Conservation (phyloP, 169 alveolate genomes). For the Ichthyophthirius multifiliis region DNA sequence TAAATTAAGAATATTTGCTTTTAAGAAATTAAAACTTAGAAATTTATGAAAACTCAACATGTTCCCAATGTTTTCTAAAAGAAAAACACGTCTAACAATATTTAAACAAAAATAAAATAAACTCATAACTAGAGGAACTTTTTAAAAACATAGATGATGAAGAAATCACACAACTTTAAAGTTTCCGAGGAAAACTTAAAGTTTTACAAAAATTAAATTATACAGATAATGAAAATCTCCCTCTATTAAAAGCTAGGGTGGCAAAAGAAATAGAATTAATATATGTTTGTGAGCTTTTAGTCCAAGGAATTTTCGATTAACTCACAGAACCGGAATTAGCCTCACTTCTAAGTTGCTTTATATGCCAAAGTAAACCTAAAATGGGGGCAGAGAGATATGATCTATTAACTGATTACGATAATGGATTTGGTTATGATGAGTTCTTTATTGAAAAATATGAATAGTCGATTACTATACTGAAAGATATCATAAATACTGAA, state of each 20-base stretch:
- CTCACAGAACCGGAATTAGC: slow-evolving; percentile 24
- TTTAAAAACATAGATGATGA: slow-evolving; percentile 28
- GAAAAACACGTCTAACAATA: slow-evolving; percentile 1
- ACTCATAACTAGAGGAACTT: slow-evolving; percentile 5
- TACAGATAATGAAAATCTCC: slow-evolving; percentile 10
- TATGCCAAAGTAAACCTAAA: background rate
- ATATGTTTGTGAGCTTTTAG: slow-evolving; percentile 23
- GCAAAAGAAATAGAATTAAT: slow-evolving; percentile 25
- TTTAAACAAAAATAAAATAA: background rate
- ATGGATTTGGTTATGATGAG: background rate
- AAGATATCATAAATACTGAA: background rate
- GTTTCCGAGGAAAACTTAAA: slow-evolving; percentile 4
- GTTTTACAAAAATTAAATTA: slow-evolving; percentile 19
- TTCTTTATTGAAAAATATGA: background rate
- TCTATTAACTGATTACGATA: background rate
- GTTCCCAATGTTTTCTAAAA: slow-evolving; percentile 9
- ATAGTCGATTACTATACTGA: background rate
- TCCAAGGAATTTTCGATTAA: slow-evolving; percentile 14
- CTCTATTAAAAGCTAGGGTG: slow-evolving; percentile 26
- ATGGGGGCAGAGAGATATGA: background rate
- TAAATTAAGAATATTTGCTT: background rate
- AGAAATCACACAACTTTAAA: background rate
- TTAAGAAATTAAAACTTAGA: background rate
- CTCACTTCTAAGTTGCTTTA: slow-evolving; percentile 10
- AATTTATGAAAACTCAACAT: background rate